These are phyloP conservation scores for Botryotinia globosa DNA, from an alignment of 2,329 filamentous ascomycete genomes.

Conservation along the genomic window DNA sequence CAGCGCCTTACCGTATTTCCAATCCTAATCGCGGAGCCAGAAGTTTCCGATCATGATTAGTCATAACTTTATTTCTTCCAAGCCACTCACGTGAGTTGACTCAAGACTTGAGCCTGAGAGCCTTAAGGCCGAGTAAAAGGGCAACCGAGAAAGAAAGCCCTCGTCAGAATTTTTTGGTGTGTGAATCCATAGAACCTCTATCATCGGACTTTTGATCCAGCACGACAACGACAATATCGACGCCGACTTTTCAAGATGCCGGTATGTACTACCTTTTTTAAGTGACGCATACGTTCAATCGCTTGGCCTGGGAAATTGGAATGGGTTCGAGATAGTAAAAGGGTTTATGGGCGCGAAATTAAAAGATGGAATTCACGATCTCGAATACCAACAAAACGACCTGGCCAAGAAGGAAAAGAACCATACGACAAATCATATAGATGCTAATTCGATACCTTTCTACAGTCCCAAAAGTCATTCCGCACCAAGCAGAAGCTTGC, in stretches of 20 bases:
- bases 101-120: neutral
- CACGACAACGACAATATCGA: slow-evolving; percentile 30
- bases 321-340: neutral
- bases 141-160: slow-evolving; percentile 22
- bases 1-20: slow-evolving; percentile 19
- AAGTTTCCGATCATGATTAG: slow-evolving; percentile 16
- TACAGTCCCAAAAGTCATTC: slow-evolving; percentile 99
- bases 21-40: slow-evolving; percentile 7
- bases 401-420: slow-evolving; percentile 16
- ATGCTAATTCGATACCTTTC: slow-evolving; percentile 15
- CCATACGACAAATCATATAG: slow-evolving; percentile 25
- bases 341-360: slow-evolving; percentile 5
- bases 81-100: neutral
- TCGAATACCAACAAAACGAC: neutral
- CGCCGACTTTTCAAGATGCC: slow-evolving; percentile 51
- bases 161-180: slow-evolving; percentile 19
- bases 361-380: neutral
- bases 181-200: slow-evolving; percentile 10
- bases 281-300: neutral
- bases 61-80: neutral
- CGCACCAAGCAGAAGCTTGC: slow-evolving; percentile 99
- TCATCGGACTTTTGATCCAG: slow-evolving; percentile 8
- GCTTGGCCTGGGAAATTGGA: neutral
- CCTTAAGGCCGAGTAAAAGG: neutral
- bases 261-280: slow-evolving; percentile 42